Conservation (phyloP, 108 stramenopile genomes). For the Nannochloropsis oceanica region DNA sequence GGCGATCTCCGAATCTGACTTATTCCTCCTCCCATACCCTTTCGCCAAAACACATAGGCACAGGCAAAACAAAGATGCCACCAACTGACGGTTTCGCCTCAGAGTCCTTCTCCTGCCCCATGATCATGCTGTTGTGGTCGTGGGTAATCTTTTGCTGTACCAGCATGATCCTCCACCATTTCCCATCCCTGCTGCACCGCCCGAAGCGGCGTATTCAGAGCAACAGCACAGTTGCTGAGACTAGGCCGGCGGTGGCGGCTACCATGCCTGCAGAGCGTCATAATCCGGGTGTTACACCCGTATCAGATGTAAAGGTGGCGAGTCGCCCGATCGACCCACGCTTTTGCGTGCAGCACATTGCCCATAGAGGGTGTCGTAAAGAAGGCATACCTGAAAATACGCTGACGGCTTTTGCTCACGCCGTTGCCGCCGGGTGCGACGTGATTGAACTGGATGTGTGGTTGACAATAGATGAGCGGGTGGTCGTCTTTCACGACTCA, state of each 20-base stretch:
- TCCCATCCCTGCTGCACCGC: background rate
- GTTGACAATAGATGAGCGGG: conserved; percentile 15
- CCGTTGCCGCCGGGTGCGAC: conserved; percentile 2
- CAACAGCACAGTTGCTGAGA: too few species aligned
- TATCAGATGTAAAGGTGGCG: too few species aligned
- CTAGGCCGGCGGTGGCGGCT: too few species aligned
- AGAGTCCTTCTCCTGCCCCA: background rate
- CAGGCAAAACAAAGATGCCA: background rate
- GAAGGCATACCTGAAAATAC: conserved; percentile 23
- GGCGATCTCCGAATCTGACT: too few species aligned
- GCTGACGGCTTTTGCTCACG: conserved; percentile 8
- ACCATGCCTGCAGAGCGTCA: too few species aligned
- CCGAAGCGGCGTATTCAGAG: background rate
- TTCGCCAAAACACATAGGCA: too few species aligned
- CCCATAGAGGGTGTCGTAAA: conserved; percentile 5
- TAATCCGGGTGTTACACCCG: too few species aligned
- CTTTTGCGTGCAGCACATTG: background rate
- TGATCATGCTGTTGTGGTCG: background rate
- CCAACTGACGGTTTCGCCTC: background rate
- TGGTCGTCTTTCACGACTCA: conserved; percentile 25
- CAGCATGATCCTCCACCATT: background rate
- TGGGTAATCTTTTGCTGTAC: background rate
- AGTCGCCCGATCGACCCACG: background rate
- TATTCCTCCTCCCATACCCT: too few species aligned
- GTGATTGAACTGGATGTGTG: conserved; percentile 22